A percentile compares a stretch with the other conserved stretches of the same genome.
Conservation (phyloP, 345 rosid genomes). For the Kandelia obovata region DNA sequence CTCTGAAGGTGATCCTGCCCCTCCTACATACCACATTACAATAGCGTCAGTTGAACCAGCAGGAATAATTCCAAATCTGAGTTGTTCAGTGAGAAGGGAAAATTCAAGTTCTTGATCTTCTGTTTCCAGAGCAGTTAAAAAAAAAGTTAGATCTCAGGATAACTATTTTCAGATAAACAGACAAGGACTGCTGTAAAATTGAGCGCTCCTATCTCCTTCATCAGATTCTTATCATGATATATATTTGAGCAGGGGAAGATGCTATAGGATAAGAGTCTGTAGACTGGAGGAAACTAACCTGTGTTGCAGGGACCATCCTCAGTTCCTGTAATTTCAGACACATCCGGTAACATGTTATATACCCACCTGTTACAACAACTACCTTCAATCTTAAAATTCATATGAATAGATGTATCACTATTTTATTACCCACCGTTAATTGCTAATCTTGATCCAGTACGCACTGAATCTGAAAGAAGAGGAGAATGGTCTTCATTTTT, state of each 20-base stretch:
- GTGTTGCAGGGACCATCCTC: slow-evolving; percentile 27
- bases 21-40: slow-evolving; percentile 59
- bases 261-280: not conserved
- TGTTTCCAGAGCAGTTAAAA: slow-evolving; percentile 24
- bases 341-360: slow-evolving; percentile 5
- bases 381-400: slow-evolving; percentile 17
- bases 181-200: not conserved
- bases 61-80: slow-evolving; percentile 84
- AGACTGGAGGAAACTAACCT: slow-evolving; percentile 38
- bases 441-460: slow-evolving; percentile 31
- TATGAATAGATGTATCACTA: slow-evolving; percentile 14
- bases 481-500: slow-evolving; percentile 47
- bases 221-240: not conserved
- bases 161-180: not conserved
- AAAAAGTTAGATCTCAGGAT: slow-evolving; percentile 4
- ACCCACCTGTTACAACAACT: slow-evolving; percentile 11
- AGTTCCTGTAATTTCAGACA: slow-evolving; percentile 39
- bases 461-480: slow-evolving; percentile 38
- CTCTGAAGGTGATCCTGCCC: not conserved
- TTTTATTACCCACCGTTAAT: slow-evolving; percentile 35
- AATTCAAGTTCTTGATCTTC: slow-evolving; percentile 45
- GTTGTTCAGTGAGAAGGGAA: slow-evolving; percentile 39
- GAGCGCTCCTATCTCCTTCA: not conserved
- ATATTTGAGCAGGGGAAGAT: slow-evolving; percentile 1
- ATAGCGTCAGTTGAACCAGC: slow-evolving; percentile 95